phyloP scores from a whole-genome alignment of 768 basidiomycete genomes.

The Boletus sensibilis region DNA sequence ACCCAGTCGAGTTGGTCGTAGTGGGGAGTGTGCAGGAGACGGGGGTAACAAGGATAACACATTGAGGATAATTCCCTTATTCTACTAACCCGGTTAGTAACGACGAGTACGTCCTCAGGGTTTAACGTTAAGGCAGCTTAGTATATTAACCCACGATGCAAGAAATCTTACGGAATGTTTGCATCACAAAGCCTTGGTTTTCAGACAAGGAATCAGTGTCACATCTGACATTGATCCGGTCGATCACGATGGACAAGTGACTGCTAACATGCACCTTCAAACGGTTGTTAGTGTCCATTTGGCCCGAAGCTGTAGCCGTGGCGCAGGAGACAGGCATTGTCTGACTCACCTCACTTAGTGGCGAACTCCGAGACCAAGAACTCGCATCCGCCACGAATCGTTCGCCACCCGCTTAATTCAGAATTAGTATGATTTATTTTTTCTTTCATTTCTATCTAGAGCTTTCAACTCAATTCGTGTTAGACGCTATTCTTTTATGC shows the following conservation, averaged over 20 bases:
- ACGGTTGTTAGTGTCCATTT: not conserved
- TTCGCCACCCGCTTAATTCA: not conserved
- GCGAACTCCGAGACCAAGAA: not conserved
- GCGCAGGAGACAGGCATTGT: too few relatives aligned
- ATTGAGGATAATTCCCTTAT: conserved; percentile 13
- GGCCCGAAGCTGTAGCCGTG: too few relatives aligned
- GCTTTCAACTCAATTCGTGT: not conserved
- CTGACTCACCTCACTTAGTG: not conserved
- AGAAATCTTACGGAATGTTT: conserved; percentile 16
- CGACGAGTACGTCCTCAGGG: conserved; percentile 24
- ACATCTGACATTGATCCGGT: not conserved
- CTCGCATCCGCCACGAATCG: not conserved
- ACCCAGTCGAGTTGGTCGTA: conserved; percentile 7
- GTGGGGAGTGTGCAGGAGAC: conserved; percentile 1
- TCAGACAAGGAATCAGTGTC: not conserved
- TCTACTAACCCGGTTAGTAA: conserved; percentile 8
- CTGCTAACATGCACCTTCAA: not conserved
- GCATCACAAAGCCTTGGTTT: not conserved
- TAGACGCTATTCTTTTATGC: too few relatives aligned
- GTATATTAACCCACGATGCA: not conserved
- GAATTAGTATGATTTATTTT: not conserved
- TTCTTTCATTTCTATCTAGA: too few relatives aligned
- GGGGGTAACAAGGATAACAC: conserved; percentile 1
- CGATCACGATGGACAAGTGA: not conserved
- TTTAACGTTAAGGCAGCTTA: conserved; percentile 2